Evolutionary conservation across 495 filamentous ascomycete genomes (phyloP).

Genomic region (Penicillium simplicissimum): DNA sequence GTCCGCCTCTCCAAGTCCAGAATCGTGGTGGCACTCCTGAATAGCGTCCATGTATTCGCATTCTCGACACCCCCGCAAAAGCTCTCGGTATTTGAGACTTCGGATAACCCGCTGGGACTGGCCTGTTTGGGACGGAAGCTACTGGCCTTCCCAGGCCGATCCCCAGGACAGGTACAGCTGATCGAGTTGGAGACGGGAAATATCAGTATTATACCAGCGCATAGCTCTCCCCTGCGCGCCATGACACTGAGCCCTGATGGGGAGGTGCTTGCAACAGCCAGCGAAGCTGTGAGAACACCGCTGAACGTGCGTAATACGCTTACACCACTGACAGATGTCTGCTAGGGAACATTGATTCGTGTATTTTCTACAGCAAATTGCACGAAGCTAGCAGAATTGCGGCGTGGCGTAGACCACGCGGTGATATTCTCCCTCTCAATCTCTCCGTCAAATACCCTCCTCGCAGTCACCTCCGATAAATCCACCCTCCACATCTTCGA

Average conservation of each 20-base stretch:
- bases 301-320: background rate
- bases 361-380: conserved; percentile 77
- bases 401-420: conserved; percentile 86
- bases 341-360: conserved; percentile 81
- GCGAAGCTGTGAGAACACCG: conserved; percentile 64
- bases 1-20: conserved; percentile 75
- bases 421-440: conserved; percentile 85
- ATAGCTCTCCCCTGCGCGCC: conserved; percentile 75
- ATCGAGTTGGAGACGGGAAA: conserved; percentile 79
- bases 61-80: conserved; percentile 76
- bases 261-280: conserved; percentile 84
- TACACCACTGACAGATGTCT: conserved; percentile 10
- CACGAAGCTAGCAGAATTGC: conserved; percentile 76
- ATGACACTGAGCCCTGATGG: conserved; percentile 79
- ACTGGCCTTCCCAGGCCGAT: conserved; percentile 81
- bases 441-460: conserved; percentile 70
- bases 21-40: conserved; percentile 79
- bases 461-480: conserved; percentile 97
- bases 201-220: conserved; percentile 92
- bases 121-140: conserved; percentile 72
- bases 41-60: conserved; percentile 81
- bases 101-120: conserved; percentile 81
- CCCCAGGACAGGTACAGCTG: conserved; percentile 86
- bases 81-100: conserved; percentile 76
- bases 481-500: conserved; percentile 94